Percentiles rank a stretch among this genome's conserved stretches.
Evolutionary conservation across 2,329 filamentous ascomycete genomes (phyloP).

Genomic region (Xylariaceae sp.): DNA sequence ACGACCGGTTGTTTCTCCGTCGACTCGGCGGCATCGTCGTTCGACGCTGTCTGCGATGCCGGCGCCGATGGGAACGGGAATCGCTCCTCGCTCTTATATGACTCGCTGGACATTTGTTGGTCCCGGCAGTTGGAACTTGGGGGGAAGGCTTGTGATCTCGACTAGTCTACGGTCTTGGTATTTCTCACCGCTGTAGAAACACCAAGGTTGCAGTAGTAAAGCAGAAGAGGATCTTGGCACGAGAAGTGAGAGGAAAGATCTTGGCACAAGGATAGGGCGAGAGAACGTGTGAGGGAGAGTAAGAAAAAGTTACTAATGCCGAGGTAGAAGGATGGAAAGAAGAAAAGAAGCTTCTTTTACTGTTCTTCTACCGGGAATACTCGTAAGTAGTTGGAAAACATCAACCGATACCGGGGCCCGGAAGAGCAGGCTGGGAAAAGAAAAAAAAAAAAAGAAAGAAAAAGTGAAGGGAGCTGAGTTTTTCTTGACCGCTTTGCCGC

Average conservation of each 20-base stretch:
- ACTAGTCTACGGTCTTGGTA: background rate
- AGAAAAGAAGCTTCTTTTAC: no score
- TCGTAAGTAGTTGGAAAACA: background rate
- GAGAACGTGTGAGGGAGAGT: background rate
- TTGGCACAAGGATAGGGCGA: background rate
- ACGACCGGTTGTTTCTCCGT: slow-evolving; percentile 12
- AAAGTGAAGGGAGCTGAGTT: no score
- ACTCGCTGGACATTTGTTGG: slow-evolving; percentile 9
- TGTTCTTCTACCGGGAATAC: background rate
- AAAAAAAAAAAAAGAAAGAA: no score
- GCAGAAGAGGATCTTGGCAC: no score
- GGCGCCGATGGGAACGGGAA: background rate
- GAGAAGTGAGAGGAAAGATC: no score
- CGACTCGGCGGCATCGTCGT: slow-evolving; percentile 3
- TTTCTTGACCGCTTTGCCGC: no score
- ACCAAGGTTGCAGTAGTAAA: no score
- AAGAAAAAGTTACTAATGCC: background rate
- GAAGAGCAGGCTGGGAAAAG: background rate
- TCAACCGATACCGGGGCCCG: background rate
- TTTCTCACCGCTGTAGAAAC: no score
- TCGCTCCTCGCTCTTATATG: slow-evolving; percentile 11
- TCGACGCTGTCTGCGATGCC: slow-evolving; percentile 5
- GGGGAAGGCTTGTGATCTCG: background rate
- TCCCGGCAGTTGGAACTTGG: background rate
- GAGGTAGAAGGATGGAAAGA: no score